Conservation (phyloP, 352 stramenopile species). For the Phytophthora tentaculata region DNA sequence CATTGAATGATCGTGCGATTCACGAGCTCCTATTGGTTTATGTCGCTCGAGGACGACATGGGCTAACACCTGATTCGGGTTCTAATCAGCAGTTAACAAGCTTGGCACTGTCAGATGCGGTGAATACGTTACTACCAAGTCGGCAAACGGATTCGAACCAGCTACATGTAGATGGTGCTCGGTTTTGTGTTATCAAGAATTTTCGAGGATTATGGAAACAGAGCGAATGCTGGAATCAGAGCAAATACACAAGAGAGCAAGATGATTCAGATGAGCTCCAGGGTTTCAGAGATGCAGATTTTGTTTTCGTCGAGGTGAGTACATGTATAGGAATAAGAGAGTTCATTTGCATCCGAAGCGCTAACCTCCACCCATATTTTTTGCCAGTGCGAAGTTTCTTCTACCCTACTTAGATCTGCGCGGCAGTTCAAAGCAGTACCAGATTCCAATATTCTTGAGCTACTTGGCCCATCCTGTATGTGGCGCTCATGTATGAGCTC, state of each 20-base stretch:
- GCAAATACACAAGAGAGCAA: slow-evolving; percentile 2
- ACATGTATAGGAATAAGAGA: slow-evolving; percentile 2
- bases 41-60: slow-evolving; percentile 28
- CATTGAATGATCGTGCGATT: slow-evolving; percentile 31
- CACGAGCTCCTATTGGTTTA: slow-evolving; percentile 51
- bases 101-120: slow-evolving; percentile 40
- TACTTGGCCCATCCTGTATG: slow-evolving; percentile 29
- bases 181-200: slow-evolving; percentile 42
- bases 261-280: slow-evolving; percentile 5
- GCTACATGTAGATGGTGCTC: not conserved
- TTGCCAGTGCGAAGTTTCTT: slow-evolving; percentile 12
- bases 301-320: slow-evolving; percentile 40
- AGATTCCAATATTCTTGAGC: slow-evolving; percentile 3
- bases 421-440: not conserved
- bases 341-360: not conserved
- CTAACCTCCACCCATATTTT: slow-evolving; percentile 4
- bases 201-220: slow-evolving; percentile 28
- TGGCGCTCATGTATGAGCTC: slow-evolving; percentile 47
- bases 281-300: slow-evolving; percentile 23
- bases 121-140: slow-evolving; percentile 32
- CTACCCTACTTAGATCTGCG: not conserved
- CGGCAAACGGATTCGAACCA: slow-evolving; percentile 4
- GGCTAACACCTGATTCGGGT: not conserved
- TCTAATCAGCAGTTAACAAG: slow-evolving; percentile 27
- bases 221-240: not conserved